Percentiles rank a stretch among this genome's conserved stretches.
Conservation (phyloP, 2,329 filamentous ascomycete genomes). For the Fusarium nelsonii region DNA sequence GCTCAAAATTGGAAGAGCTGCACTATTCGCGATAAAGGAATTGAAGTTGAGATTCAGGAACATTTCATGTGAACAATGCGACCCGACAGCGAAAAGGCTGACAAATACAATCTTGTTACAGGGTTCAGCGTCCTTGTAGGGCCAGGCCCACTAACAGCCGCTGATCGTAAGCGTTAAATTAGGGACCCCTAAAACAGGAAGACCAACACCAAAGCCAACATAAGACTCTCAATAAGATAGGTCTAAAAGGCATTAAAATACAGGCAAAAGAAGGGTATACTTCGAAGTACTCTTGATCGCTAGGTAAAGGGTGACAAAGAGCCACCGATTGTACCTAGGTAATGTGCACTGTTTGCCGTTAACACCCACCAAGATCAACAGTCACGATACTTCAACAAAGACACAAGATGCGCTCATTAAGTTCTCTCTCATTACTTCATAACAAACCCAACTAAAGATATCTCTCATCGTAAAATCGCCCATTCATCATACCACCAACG, state of each 20-base stretch:
- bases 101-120: constrained; percentile 33
- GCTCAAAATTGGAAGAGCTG: too few relatives aligned
- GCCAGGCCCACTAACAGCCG: neutral
- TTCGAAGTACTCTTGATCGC: too few relatives aligned
- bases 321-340: too few relatives aligned
- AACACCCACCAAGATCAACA: neutral
- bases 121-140: neutral
- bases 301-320: too few relatives aligned
- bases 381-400: neutral
- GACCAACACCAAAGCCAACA: neutral
- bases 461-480: too few relatives aligned
- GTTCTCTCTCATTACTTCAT: constrained; percentile 6
- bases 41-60: constrained; percentile 1
- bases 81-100: constrained; percentile 21
- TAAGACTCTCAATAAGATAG: too few relatives aligned
- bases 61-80: neutral
- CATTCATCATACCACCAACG: neutral
- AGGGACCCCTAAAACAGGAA: neutral
- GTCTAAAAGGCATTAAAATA: too few relatives aligned
- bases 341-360: neutral
- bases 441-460: neutral
- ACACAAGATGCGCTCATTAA: neutral
- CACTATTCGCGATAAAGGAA: neutral
- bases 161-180: constrained; percentile 22
- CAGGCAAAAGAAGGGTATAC: too few relatives aligned